phyloP scores from a whole-genome alignment of 805 yeast species.

The Aciculoconidium aculeatum region DNA sequence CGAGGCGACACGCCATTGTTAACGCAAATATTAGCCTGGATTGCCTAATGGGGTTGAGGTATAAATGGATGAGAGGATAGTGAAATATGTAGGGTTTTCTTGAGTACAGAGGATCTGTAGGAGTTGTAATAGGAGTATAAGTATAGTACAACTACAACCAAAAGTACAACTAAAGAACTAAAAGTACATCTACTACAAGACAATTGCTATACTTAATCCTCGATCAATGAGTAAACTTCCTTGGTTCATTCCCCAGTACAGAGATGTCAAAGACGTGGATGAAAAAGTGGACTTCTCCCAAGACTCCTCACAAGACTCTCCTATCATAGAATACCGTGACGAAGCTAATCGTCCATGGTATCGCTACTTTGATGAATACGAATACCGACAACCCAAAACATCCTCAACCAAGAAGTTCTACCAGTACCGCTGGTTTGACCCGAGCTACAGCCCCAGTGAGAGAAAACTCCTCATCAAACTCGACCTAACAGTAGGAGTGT shows the following conservation, averaged over 20 bases:
- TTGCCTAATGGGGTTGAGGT: no score
- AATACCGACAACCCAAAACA: slow-evolving; percentile 18
- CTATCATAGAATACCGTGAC: slow-evolving; percentile 40
- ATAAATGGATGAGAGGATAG: background rate
- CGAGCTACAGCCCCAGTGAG: slow-evolving; percentile 12
- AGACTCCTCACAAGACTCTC: background rate
- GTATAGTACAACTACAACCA: background rate
- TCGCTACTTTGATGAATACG: slow-evolving; percentile 36
- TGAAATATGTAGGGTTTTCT: background rate
- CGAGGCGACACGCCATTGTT: no score
- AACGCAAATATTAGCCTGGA: no score
- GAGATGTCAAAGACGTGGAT: background rate
- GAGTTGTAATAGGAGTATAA: background rate
- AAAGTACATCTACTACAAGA: no score
- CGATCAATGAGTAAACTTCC: slow-evolving; percentile 2
- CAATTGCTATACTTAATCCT: no score
- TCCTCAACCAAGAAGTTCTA: background rate
- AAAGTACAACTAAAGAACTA: no score
- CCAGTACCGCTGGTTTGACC: slow-evolving; percentile 18
- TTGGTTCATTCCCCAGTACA: slow-evolving; percentile 6
- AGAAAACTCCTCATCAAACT: slow-evolving; percentile 18
- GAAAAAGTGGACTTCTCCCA: slow-evolving; percentile 2
- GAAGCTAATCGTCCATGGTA: slow-evolving; percentile 48
- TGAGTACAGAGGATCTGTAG: background rate
- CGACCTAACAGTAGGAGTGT: slow-evolving; percentile 18